Percentiles rank a stretch among this genome's conserved stretches.
Evolutionary conservation across 208 protist genomes (phyloP).

Genomic region (Crithidia acanthocephali): DNA sequence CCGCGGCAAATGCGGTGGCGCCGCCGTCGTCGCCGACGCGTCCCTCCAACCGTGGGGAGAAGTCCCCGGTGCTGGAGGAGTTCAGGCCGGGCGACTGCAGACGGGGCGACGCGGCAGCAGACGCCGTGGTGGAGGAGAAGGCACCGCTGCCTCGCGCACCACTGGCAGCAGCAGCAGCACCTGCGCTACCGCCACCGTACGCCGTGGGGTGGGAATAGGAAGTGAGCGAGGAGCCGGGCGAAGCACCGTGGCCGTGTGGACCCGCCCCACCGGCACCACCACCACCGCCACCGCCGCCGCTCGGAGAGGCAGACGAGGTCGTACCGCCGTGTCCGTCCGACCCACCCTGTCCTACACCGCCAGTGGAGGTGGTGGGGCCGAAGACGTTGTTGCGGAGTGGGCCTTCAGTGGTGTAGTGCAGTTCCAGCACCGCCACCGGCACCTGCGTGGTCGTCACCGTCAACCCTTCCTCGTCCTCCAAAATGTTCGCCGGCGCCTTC

Average conservation of each 20-base stretch:
- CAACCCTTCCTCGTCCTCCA: constrained; percentile 8
- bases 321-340: constrained; percentile 8
- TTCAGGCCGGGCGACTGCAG: not conserved
- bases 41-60: constrained; percentile 3
- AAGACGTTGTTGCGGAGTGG: constrained; percentile 26
- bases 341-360: not conserved
- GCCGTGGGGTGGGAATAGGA: not conserved
- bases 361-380: constrained; percentile 1
- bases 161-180: not conserved
- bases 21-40: not conserved
- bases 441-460: constrained; percentile 11
- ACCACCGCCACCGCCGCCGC: not conserved
- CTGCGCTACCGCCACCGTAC: not conserved
- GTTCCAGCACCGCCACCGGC: constrained; percentile 61
- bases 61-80: not conserved
- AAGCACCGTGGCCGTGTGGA: constrained; percentile 1
- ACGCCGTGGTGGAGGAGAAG: constrained; percentile 12
- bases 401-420: constrained; percentile 42
- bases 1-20: not conserved
- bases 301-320: not conserved
- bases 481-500: constrained; percentile 1
- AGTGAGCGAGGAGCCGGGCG: not conserved
- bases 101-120: constrained; percentile 23
- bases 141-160: not conserved
- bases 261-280: not conserved